phyloP scores from a whole-genome alignment of 169 alveolate species.

The Eimeria nieschulzi region DNA sequence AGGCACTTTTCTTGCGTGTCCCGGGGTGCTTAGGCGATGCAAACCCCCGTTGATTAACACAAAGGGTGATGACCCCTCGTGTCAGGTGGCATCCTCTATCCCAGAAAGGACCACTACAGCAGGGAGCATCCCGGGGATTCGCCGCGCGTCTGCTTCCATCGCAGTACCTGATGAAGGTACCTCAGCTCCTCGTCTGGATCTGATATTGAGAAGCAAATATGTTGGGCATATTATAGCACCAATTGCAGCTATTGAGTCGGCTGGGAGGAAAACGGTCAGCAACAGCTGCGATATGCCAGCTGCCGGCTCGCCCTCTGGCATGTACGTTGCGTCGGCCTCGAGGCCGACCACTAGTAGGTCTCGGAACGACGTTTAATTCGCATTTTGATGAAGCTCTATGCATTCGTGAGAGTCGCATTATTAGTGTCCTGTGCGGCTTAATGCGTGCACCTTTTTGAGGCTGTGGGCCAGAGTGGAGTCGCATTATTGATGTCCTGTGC shows the following conservation, averaged over 20 bases:
- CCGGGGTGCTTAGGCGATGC: not conserved
- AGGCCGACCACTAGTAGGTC: slow-evolving; percentile 16
- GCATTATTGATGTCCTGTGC: no score
- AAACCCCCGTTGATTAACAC: not conserved
- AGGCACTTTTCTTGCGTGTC: not conserved
- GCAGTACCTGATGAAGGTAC: not conserved
- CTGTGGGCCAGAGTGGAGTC: no score
- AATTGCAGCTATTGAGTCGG: slow-evolving; percentile 3
- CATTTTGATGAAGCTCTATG: no score
- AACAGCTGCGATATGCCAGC: not conserved
- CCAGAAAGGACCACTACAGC: not conserved
- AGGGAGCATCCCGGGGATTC: not conserved
- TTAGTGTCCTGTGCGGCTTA: no score
- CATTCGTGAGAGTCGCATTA: no score
- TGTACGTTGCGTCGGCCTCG: not conserved
- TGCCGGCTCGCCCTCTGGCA: not conserved
- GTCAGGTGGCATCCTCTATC: not conserved
- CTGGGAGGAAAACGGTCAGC: not conserved
- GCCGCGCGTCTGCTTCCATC: no score
- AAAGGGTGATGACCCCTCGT: no score
- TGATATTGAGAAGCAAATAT: not conserved
- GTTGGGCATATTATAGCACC: not conserved
- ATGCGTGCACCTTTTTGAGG: no score
- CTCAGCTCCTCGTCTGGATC: not conserved
- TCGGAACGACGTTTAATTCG: not conserved